Evolutionary conservation across 768 basidiomycete species (phyloP).

Genomic region (Paxillus involutus): DNA sequence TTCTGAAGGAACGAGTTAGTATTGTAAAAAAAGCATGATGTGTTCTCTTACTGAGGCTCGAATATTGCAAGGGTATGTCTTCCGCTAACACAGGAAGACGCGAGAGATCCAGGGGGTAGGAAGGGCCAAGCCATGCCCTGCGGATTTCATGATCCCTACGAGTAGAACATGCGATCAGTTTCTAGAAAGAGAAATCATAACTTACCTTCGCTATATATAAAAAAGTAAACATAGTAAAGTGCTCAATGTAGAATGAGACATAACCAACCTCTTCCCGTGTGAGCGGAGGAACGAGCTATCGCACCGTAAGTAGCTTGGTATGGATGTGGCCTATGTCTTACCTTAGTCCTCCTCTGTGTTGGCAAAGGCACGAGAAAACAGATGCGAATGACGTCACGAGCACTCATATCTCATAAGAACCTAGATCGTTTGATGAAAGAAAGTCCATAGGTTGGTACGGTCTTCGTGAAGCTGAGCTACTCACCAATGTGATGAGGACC

Average conservation of each 20-base stretch:
- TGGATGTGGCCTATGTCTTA: slow-evolving; percentile 21
- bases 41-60: slow-evolving; percentile 54
- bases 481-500: slow-evolving; percentile 77
- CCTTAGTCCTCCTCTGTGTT: slow-evolving; percentile 77
- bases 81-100: slow-evolving; percentile 50
- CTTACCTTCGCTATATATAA: too few relatives aligned
- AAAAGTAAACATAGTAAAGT: too few relatives aligned
- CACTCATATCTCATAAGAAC: slow-evolving; percentile 82
- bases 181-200: background rate
- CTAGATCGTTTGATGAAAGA: slow-evolving; percentile 32
- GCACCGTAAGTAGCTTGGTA: background rate
- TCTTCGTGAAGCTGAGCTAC: slow-evolving; percentile 16
- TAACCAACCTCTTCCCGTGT: slow-evolving; percentile 66
- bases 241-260: background rate
- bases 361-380: slow-evolving; percentile 72
- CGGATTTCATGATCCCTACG: slow-evolving; percentile 72
- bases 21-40: background rate
- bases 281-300: slow-evolving; percentile 73
- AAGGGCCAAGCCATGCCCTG: slow-evolving; percentile 70
- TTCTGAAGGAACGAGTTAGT: slow-evolving; percentile 36
- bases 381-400: slow-evolving; percentile 71
- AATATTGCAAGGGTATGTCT: slow-evolving; percentile 66
- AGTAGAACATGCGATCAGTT: background rate
- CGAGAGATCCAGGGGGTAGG: slow-evolving; percentile 66
- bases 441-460: background rate